phyloP scores from a whole-genome alignment of 2,329 filamentous ascomycete genomes.

The Claviceps arundinis region DNA sequence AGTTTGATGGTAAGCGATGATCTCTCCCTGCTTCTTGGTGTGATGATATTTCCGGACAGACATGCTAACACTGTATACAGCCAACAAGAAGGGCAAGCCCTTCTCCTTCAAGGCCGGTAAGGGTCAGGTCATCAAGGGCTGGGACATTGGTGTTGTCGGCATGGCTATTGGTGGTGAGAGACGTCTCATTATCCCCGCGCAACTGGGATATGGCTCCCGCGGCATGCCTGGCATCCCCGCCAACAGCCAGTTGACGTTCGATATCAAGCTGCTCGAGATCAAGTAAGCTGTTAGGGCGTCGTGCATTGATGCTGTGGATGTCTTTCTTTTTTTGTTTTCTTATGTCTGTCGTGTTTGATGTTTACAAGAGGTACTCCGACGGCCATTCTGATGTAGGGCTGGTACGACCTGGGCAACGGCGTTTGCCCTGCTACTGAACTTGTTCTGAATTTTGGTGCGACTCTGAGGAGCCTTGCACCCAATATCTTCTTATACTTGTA shows the following conservation, averaged over 20 bases:
- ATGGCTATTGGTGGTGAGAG: conserved; percentile 92
- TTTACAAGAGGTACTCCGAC: conserved; percentile 4
- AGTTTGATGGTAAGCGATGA: conserved; percentile 68
- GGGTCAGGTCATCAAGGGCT: conserved; percentile 96
- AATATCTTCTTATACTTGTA: conserved; percentile 12
- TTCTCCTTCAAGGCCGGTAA: conserved; percentile 91
- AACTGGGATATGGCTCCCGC: conserved; percentile 82
- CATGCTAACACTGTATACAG: conserved; percentile 26
- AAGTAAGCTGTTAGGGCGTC: conserved; percentile 41
- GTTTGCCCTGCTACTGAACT: conserved; percentile 6
- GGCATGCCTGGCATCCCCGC: conserved; percentile 70
- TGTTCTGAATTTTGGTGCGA: conserved; percentile 10
- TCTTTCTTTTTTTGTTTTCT: not conserved
- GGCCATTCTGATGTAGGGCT: conserved; percentile 1
- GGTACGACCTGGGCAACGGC: conserved; percentile 7
- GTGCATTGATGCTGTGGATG: not conserved
- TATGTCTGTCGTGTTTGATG: not conserved
- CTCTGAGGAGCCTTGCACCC: conserved; percentile 34
- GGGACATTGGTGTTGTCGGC: conserved; percentile 88
- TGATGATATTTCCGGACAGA: not conserved
- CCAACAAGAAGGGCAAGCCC: conserved; percentile 98
- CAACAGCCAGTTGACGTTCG: conserved; percentile 87
- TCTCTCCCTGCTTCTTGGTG: not conserved
- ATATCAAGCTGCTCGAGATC: conserved; percentile 75
- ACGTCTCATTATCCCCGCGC: conserved; percentile 75